Conservation (phyloP, 2,329 filamentous ascomycete genomes). For the Orbilia javanica region DNA sequence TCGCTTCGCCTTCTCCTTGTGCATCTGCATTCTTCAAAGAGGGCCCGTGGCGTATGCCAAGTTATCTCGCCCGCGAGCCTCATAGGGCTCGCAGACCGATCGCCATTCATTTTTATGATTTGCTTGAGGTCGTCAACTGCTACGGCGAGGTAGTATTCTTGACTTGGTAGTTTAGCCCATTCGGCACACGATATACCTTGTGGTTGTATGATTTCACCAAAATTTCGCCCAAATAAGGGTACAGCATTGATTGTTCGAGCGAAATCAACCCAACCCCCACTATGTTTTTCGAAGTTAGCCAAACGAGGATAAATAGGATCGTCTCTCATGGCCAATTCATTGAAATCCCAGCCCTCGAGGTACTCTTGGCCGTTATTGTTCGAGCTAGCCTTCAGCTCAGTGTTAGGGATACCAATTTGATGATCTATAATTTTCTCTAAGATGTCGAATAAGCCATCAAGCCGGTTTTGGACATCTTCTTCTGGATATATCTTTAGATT, state of each 20-base stretch:
- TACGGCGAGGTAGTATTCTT: conserved; percentile 63
- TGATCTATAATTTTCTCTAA: conserved; percentile 62
- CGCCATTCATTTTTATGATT: too few species aligned
- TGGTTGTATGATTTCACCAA: conserved; percentile 62
- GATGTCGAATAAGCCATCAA: conserved; percentile 58
- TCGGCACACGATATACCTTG: conserved; percentile 59
- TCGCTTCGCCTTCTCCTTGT: too few species aligned
- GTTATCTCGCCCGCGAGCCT: too few species aligned
- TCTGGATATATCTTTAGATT: conserved; percentile 19
- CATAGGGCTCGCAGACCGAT: too few species aligned
- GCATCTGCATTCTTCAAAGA: too few species aligned
- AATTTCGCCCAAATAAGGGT: conserved; percentile 61
- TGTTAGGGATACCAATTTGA: conserved; percentile 54
- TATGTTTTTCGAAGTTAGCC: conserved; percentile 29
- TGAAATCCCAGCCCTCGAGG: conserved; percentile 64
- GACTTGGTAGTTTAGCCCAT: conserved; percentile 62
- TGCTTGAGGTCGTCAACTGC: conserved; percentile 61
- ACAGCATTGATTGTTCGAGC: conserved; percentile 59
- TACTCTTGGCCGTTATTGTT: conserved; percentile 55
- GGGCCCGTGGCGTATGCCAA: too few species aligned
- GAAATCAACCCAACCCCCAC: conserved; percentile 62
- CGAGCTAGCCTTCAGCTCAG: not conserved
- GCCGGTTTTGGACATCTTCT: conserved; percentile 44
- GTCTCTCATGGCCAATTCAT: conserved; percentile 58
- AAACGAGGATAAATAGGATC: conserved; percentile 60